These are phyloP conservation scores for Salix arbutifolia DNA, from an alignment of 345 rosid genomes.

Conservation along the genomic window DNA sequence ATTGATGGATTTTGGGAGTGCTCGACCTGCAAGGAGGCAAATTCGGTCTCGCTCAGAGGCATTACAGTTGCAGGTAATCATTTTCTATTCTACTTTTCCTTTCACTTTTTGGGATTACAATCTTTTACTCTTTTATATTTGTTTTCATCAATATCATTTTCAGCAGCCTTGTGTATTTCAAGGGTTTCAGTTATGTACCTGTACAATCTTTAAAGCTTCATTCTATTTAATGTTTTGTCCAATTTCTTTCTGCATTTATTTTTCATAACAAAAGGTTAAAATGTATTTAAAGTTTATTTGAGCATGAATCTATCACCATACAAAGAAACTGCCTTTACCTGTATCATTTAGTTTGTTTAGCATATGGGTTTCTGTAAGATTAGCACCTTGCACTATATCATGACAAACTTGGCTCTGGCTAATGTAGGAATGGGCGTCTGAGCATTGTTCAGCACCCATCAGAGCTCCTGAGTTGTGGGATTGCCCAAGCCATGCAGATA, in stretches of 20 bases:
- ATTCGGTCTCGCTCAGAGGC: conserved; percentile 92
- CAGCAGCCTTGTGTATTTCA: background rate
- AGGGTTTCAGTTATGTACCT: background rate
- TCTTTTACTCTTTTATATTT: background rate
- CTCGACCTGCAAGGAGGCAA: conserved; percentile 81
- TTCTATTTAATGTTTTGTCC: background rate
- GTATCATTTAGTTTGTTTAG: background rate
- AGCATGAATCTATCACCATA: background rate
- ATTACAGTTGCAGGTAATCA: conserved; percentile 75
- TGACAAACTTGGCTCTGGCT: conserved; percentile 5
- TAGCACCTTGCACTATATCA: background rate
- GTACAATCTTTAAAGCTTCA: background rate
- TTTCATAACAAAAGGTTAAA: background rate
- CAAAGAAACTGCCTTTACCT: background rate
- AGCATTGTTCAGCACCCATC: conserved; percentile 93
- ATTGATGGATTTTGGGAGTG: conserved; percentile 97
- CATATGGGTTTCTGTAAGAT: background rate
- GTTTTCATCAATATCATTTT: background rate
- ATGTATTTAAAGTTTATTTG: background rate
- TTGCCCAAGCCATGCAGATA: conserved; percentile 89
- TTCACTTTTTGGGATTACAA: background rate
- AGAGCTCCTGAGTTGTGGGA: conserved; percentile 99
- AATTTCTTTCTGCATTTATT: background rate
- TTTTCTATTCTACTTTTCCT: background rate
- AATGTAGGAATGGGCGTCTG: conserved; percentile 90